Percentiles rank a stretch among this genome's conserved stretches.
Conservation (phyloP, 257 asterid species). For the Solanum sitiens region DNA sequence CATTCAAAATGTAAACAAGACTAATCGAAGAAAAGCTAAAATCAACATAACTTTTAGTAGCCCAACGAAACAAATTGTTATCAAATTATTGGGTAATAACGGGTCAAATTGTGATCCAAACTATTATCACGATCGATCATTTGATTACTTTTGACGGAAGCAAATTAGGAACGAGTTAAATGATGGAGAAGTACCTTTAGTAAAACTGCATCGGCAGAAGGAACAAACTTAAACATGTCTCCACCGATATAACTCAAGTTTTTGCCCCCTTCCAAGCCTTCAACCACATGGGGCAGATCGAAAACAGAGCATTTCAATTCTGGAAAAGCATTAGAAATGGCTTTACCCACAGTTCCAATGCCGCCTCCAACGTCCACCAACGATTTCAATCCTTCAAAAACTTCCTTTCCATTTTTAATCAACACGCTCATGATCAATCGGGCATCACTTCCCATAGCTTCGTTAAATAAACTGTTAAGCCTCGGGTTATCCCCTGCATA, state of each 20-base stretch:
- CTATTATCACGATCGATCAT: neutral
- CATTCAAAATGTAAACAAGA: neutral
- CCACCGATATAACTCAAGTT: neutral
- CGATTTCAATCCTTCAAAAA: neutral
- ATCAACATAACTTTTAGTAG: neutral
- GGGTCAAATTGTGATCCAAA: neutral
- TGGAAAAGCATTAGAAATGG: conserved; percentile 8
- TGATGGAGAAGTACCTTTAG: neutral
- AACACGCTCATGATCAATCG: neutral
- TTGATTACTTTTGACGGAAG: neutral
- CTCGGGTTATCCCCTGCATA: neutral
- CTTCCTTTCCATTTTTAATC: neutral
- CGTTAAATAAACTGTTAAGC: neutral
- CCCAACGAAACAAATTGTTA: neutral
- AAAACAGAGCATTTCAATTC: neutral
- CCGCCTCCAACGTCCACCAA: neutral
- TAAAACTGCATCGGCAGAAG: neutral
- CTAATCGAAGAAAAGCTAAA: neutral
- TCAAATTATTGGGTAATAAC: neutral
- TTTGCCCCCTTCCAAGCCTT: neutral
- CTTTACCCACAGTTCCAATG: neutral
- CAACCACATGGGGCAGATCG: neutral
- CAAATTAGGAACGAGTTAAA: neutral
- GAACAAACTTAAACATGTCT: neutral
- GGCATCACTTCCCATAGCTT: neutral